Conservation (phyloP, 1,139 yeast species). For the Suhomyces yuchorum region DNA sequence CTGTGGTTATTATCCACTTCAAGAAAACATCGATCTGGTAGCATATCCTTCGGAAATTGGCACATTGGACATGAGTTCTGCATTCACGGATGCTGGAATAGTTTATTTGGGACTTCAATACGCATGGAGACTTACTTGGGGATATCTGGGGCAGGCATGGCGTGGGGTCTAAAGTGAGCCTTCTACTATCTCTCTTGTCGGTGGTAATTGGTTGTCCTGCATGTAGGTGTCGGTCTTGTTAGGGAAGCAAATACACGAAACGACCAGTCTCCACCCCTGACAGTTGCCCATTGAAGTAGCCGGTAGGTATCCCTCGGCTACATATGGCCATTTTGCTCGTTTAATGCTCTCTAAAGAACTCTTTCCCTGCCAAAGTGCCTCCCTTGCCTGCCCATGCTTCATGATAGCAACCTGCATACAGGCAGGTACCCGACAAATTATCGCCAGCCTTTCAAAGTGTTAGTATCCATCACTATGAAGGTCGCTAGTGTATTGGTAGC, state of each 20-base stretch:
- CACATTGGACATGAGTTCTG: too few species aligned
- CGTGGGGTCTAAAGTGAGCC: neutral
- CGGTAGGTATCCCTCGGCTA: too few species aligned
- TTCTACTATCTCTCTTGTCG: neutral
- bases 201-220: neutral
- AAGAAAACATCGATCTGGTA: too few species aligned
- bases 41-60: too few species aligned
- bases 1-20: too few species aligned
- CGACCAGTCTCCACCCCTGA: too few species aligned
- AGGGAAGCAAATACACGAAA: neutral
- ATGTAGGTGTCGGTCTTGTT: neutral
- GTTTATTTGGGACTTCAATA: neutral
- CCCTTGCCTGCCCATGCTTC: neutral
- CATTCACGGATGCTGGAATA: neutral
- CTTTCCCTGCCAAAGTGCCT: neutral
- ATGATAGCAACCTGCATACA: constrained; percentile 5
- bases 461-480: constrained; percentile 19
- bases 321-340: too few species aligned
- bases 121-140: constrained; percentile 51
- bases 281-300: too few species aligned
- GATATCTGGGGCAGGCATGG: constrained; percentile 52
- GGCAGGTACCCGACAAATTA: constrained; percentile 1
- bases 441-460: neutral
- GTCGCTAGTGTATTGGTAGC: constrained; percentile 16
- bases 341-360: neutral